phyloP scores from a whole-genome alignment of 2,329 filamentous ascomycete species.

The Colletotrichum nymphaeae region DNA sequence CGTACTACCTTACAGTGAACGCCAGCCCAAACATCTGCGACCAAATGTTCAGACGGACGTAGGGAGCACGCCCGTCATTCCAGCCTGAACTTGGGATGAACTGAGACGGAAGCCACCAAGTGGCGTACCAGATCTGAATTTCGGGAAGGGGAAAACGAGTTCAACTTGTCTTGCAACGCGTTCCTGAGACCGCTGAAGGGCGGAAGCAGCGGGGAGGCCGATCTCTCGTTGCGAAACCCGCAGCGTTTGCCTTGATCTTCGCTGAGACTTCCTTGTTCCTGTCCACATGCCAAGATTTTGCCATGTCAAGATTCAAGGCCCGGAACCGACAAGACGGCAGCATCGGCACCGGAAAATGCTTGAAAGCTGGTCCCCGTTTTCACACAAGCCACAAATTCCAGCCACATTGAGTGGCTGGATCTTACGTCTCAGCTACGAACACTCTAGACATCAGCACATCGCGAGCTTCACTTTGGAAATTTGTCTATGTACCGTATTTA shows the following conservation, averaged over 20 bases:
- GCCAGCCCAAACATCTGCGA: neutral
- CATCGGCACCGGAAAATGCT: neutral
- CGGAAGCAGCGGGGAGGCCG: neutral
- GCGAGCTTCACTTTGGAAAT: neutral
- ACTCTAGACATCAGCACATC: neutral
- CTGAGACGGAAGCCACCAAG: neutral
- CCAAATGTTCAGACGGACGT: neutral
- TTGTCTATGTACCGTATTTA: neutral
- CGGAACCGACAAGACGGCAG: neutral
- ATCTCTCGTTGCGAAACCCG: neutral
- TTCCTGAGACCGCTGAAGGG: neutral
- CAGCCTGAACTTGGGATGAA: neutral
- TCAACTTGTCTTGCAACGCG: neutral
- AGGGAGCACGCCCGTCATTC: neutral
- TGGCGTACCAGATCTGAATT: neutral
- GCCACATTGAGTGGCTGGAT: neutral
- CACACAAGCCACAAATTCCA: neutral
- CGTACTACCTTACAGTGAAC: neutral
- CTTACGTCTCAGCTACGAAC: neutral
- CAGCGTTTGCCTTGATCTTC: neutral
- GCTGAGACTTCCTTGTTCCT: constrained; percentile 1
- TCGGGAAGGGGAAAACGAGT: neutral
- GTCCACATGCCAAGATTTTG: neutral
- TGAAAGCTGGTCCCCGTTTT: neutral
- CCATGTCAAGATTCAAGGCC: neutral